Evolutionary conservation across 768 basidiomycete genomes (phyloP).

Genomic region (Termitomyces sp.): DNA sequence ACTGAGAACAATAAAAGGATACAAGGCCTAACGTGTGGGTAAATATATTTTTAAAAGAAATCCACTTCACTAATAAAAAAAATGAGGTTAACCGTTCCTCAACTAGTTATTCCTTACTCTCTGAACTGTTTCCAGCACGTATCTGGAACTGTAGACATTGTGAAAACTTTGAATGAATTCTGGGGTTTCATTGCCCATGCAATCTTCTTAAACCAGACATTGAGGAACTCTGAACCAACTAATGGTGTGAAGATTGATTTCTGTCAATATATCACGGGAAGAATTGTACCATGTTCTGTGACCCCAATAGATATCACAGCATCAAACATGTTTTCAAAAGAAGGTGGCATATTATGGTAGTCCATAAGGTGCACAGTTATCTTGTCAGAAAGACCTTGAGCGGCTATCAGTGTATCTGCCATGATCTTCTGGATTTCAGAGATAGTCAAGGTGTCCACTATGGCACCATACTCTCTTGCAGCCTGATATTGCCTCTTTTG

Average conservation of each 20-base stretch:
- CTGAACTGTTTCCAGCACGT: constrained; percentile 7
- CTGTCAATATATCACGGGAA: not conserved
- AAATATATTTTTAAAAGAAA: constrained; percentile 9
- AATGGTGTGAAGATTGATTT: no score
- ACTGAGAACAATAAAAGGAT: accelerated
- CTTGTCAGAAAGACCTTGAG: constrained; percentile 39
- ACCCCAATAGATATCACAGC: constrained; percentile 43
- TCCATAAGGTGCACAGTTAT: constrained; percentile 64
- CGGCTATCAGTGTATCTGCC: constrained; percentile 52
- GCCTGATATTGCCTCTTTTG: constrained; percentile 6
- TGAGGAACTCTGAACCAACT: constrained; percentile 5
- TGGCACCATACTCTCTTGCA: constrained; percentile 40
- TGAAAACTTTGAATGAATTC: constrained; percentile 9
- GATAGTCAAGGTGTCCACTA: constrained; percentile 62
- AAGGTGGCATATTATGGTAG: constrained; percentile 51
- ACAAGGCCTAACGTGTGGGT: not conserved
- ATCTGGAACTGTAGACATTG: constrained; percentile 9
- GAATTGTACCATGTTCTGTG: constrained; percentile 27
- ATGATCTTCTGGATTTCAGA: constrained; percentile 58
- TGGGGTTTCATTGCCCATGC: constrained; percentile 8
- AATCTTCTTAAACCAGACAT: constrained; percentile 6
- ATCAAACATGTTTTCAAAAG: constrained; percentile 52
- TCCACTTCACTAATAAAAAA: constrained; percentile 1
- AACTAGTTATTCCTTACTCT: not conserved
- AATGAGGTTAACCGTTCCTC: not conserved